Percentiles rank a stretch among this genome's conserved stretches.
Evolutionary conservation across 2,329 filamentous ascomycete species (phyloP).

Genomic region (Pestalotiopsis sp.): DNA sequence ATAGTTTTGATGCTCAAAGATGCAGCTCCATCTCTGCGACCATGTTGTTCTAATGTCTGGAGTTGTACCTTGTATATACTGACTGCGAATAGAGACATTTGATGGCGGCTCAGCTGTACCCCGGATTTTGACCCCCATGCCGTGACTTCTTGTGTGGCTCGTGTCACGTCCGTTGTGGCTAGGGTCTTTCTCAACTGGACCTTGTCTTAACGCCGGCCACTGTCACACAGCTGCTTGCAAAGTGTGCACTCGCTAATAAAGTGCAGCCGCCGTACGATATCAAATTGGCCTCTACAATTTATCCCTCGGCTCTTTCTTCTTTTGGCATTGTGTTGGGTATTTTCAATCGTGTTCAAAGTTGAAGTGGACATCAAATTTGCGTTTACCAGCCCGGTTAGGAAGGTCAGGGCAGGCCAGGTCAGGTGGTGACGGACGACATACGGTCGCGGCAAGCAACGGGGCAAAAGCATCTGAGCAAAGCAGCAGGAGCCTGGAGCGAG

Average conservation of each 20-base stretch:
- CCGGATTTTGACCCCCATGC: not conserved
- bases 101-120: not conserved
- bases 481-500: not conserved
- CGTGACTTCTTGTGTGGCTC: not conserved
- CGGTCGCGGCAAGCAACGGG: conserved; percentile 5
- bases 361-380: not conserved
- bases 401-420: not conserved
- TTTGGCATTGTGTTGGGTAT: not conserved
- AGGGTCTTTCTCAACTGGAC: not conserved
- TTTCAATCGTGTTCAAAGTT: not conserved
- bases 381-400: conserved; percentile 11
- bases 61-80: not conserved
- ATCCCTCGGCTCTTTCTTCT: not conserved
- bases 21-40: too few relatives aligned
- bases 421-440: conserved; percentile 10
- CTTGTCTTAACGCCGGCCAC: not conserved
- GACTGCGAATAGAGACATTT: not conserved
- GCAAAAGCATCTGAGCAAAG: not conserved
- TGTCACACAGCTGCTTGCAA: not conserved
- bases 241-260: not conserved
- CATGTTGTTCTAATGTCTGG: not conserved
- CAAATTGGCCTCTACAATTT: not conserved
- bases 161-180: not conserved
- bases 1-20: too few relatives aligned
- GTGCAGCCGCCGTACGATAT: not conserved